A percentile compares a stretch with the other conserved stretches of the same genome.
Evolutionary conservation across 2,329 filamentous ascomycete genomes (phyloP).

Genomic region (Penicillium sp.): DNA sequence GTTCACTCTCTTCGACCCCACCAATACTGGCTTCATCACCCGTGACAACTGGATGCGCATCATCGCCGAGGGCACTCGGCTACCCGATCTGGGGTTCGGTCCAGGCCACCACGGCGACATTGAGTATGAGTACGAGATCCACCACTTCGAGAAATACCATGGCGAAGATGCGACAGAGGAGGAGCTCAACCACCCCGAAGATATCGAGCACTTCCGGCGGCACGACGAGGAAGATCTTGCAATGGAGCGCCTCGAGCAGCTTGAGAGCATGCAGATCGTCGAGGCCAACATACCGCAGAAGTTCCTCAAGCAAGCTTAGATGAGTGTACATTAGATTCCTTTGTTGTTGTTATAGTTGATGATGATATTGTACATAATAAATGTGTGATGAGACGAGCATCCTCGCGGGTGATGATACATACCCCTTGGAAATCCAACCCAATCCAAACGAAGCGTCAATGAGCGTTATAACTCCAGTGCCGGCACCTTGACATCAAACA

Average conservation of each 20-base stretch:
- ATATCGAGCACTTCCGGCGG: slow-evolving; percentile 87
- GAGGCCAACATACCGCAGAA: slow-evolving; percentile 83
- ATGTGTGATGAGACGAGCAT: too few relatives aligned
- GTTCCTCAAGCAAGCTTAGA: too few relatives aligned
- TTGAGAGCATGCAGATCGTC: slow-evolving; percentile 67
- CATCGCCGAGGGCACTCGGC: slow-evolving; percentile 48
- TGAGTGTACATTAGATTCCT: too few relatives aligned
- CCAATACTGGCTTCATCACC: slow-evolving; percentile 59
- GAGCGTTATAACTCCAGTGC: too few relatives aligned
- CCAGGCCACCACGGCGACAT: slow-evolving; percentile 94
- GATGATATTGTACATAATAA: too few relatives aligned
- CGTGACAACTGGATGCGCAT: slow-evolving; percentile 63
- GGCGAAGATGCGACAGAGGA: slow-evolving; percentile 67
- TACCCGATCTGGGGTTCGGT: slow-evolving; percentile 80
- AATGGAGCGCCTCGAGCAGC: slow-evolving; percentile 56
- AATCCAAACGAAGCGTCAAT: too few relatives aligned
- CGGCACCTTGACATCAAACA: too few relatives aligned
- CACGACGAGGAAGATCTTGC: slow-evolving; percentile 75
- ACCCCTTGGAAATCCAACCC: too few relatives aligned
- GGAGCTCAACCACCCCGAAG: slow-evolving; percentile 87
- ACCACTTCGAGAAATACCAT: slow-evolving; percentile 87
- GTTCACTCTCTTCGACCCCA: slow-evolving; percentile 60
- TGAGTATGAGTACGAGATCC: slow-evolving; percentile 95
- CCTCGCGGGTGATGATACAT: too few relatives aligned
- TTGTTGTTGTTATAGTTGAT: too few relatives aligned